Evolutionary conservation across 805 yeast genomes (phyloP), one percentile per base, ranked within the genome.

Genomic region (Yamadazyma sp.): DNA sequence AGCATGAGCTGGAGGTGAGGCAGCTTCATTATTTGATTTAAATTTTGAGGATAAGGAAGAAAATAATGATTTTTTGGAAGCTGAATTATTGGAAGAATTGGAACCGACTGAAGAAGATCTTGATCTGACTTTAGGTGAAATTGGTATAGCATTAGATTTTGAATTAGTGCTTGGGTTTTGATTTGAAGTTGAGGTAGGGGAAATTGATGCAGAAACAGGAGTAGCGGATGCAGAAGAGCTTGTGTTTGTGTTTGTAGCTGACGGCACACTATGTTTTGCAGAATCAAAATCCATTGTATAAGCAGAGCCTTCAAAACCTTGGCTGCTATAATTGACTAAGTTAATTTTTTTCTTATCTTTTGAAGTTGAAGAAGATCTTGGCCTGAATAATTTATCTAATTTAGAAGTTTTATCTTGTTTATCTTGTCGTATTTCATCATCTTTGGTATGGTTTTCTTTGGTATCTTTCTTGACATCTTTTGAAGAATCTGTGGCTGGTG

Each of bases 41-140:
- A 66, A 66, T 37, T 66, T 66, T 7, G 69, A 58, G 4, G 71
- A 65, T 11, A 67, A 31, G 10, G 70, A 62, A 36, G 65, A 56
- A 45, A 67, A 64, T 4, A 67, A 30, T 3, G 66, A 55, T 30
- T 58, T 49, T 18, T 47, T 52, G 9, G 34, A 12, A 23, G 19
- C 23, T 21, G 45, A 31, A 9, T 14, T 33, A 17, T 29, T 19
- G 11, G 40, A 20, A 5, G 50, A 40, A 11, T 36, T 38, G 6
- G 52, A 47, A 2, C 55, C 38, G 9, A 44, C 28, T 8, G 56
- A 43, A 29, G 52, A 33, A 8, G 53, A 38, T 22, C 36, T 40
- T 18, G 41, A 36, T 10, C 43, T 32, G 9, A 12, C 33, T 26
- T 42, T 19, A 4, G 34, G 34, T 35, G 44, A 27, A 13, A 27